Evolutionary conservation across 169 alveolate species (phyloP).

Genomic region (Hepatocystis sp.): DNA sequence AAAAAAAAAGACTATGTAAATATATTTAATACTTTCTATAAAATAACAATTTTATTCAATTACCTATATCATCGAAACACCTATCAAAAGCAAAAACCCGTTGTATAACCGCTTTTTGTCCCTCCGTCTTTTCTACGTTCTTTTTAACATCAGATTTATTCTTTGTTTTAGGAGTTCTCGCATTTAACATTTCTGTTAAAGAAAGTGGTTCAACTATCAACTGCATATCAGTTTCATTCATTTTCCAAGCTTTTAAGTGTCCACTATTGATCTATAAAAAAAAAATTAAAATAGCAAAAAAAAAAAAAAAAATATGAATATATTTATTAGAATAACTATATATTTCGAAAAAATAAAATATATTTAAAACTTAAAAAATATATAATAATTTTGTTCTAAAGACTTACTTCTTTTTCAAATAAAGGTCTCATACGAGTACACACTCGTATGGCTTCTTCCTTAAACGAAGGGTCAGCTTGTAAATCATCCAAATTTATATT

Average conservation of each 20-base stretch:
- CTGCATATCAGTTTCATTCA: constrained; percentile 79
- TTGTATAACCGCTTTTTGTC: constrained; percentile 83
- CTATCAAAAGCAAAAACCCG: constrained; percentile 83
- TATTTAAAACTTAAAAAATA: too few relatives aligned
- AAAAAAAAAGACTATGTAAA: too few relatives aligned
- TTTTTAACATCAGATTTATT: constrained; percentile 63
- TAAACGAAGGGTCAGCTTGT: constrained; percentile 76
- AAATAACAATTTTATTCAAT: constrained; percentile 3
- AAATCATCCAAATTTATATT: constrained; percentile 54
- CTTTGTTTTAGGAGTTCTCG: constrained; percentile 76
- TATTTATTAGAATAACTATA: background rate
- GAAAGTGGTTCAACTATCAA: constrained; percentile 85
- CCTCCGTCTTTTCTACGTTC: constrained; percentile 82
- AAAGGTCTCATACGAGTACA: constrained; percentile 86
- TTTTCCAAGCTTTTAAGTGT: constrained; percentile 85
- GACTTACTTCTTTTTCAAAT: constrained; percentile 83
- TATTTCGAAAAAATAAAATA: too few relatives aligned
- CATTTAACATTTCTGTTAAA: constrained; percentile 79
- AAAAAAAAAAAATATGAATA: background rate
- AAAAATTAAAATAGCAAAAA: constrained; percentile 6
- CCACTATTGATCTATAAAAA: constrained; percentile 78
- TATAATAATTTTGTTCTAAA: background rate
- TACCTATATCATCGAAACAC: constrained; percentile 84
- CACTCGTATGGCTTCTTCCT: constrained; percentile 84
- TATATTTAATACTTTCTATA: too few relatives aligned